Evolutionary conservation across 2,329 filamentous ascomycete species (phyloP).

Genomic region (Fusarium concolor): DNA sequence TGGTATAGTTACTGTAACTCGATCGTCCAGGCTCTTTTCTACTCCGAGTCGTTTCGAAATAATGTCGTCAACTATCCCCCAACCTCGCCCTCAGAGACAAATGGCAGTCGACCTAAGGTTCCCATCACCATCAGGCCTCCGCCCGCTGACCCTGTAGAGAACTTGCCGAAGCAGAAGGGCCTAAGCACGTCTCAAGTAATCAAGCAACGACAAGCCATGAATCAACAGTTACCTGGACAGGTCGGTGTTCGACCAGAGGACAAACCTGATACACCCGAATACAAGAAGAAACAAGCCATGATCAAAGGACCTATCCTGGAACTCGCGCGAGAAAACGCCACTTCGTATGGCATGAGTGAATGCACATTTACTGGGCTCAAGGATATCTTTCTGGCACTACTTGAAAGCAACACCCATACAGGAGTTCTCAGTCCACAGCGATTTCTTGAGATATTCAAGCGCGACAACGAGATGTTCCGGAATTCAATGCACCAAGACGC

Average conservation of each 20-base stretch:
- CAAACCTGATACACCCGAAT: slow-evolving; percentile 93
- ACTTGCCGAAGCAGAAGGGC: slow-evolving; percentile 60
- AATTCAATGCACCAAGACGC: slow-evolving; percentile 98
- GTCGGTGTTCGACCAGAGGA: slow-evolving; percentile 80
- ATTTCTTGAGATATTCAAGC: slow-evolving; percentile 92
- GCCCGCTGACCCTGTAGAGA: slow-evolving; percentile 58
- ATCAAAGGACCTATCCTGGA: slow-evolving; percentile 88
- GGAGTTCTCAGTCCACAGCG: slow-evolving; percentile 92
- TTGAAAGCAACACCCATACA: slow-evolving; percentile 82
- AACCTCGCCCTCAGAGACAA: slow-evolving; percentile 76
- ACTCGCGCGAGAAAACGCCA: slow-evolving; percentile 82
- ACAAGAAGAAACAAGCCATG: slow-evolving; percentile 97
- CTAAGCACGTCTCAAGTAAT: slow-evolving; percentile 66
- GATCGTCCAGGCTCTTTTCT: slow-evolving; percentile 96
- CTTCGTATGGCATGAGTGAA: slow-evolving; percentile 90
- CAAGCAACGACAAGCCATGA: slow-evolving; percentile 67
- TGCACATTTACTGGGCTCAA: slow-evolving; percentile 94
- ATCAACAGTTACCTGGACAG: slow-evolving; percentile 65
- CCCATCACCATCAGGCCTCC: slow-evolving; percentile 71
- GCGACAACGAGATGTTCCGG: slow-evolving; percentile 97
- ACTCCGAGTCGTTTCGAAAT: slow-evolving; percentile 93
- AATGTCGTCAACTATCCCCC: slow-evolving; percentile 92
- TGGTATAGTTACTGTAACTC: slow-evolving; percentile 91
- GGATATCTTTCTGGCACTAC: slow-evolving; percentile 93
- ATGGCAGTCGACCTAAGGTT: slow-evolving; percentile 66